phyloP scores from a whole-genome alignment of 495 filamentous ascomycete genomes.

The Penicillium psychrofluorescens region DNA sequence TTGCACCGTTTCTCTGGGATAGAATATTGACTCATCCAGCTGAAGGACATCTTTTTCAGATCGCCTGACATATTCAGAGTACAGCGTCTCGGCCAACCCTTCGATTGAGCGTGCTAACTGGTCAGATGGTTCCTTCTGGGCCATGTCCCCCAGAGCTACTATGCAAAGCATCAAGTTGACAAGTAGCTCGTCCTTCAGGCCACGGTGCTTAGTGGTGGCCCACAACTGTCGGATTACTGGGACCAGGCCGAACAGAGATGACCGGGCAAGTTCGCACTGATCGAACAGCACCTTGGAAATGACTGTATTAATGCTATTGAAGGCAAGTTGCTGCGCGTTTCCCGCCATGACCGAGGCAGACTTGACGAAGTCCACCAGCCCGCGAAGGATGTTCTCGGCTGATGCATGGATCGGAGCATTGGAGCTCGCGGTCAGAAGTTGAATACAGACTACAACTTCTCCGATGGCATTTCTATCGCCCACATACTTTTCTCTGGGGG shows the following conservation, averaged over 20 bases:
- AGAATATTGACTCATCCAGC: conserved; percentile 63
- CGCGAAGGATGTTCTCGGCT: conserved; percentile 49
- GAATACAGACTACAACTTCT: conserved; percentile 61
- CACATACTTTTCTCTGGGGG: conserved; percentile 18
- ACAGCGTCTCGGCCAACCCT: conserved; percentile 53
- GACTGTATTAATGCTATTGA: conserved; percentile 68
- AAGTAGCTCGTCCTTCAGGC: conserved; percentile 63
- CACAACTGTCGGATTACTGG: conserved; percentile 69
- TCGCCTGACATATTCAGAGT: conserved; percentile 65
- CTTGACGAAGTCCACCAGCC: conserved; percentile 55
- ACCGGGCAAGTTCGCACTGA: conserved; percentile 52
- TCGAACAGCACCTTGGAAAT: conserved; percentile 59
- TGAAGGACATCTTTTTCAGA: conserved; percentile 66
- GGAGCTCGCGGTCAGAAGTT: conserved; percentile 54
- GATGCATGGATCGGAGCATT: conserved; percentile 63
- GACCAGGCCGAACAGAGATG: conserved; percentile 50
- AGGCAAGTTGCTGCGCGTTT: conserved; percentile 60
- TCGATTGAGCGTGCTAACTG: conserved; percentile 29
- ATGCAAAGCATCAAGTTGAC: conserved; percentile 59
- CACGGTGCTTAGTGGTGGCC: conserved; percentile 52
- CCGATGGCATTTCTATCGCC: conserved; percentile 31
- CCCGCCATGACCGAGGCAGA: conserved; percentile 47
- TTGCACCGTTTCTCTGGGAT: conserved; percentile 10
- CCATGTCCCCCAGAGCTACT: conserved; percentile 20
- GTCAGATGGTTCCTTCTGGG: conserved; percentile 22